Evolutionary conservation across 805 yeast species (phyloP).

Genomic region (Starmerella riodocensis): DNA sequence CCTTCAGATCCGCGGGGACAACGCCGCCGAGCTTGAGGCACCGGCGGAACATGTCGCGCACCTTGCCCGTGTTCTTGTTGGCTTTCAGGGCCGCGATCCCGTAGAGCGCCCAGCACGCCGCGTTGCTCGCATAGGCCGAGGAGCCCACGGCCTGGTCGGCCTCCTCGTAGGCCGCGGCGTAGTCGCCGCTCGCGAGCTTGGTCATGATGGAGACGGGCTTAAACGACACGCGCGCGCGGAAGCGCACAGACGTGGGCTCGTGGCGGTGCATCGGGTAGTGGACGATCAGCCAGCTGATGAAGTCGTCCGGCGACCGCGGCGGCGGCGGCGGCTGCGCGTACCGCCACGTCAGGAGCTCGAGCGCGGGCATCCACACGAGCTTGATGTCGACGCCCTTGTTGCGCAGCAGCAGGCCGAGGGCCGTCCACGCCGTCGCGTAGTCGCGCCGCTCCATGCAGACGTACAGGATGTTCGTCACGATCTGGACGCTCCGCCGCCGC

Average conservation of each 20-base stretch:
- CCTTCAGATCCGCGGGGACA: conserved; percentile 6
- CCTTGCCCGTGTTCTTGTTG: background rate
- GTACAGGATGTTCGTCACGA: conserved; percentile 7
- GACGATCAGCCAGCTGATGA: conserved; percentile 17
- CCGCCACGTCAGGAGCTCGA: conserved; percentile 16
- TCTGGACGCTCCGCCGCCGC: conserved; percentile 15
- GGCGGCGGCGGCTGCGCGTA: background rate
- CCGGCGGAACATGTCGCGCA: conserved; percentile 2
- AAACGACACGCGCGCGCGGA: too few relatives aligned
- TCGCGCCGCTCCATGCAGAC: conserved; percentile 11
- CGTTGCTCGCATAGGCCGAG: conserved; percentile 3
- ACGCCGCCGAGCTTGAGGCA: conserved; percentile 18
- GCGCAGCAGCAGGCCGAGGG: conserved; percentile 10
- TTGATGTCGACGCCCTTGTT: conserved; percentile 8
- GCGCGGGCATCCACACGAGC: conserved; percentile 16
- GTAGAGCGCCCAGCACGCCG: conserved; percentile 16
- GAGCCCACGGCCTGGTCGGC: conserved; percentile 10
- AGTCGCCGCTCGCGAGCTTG: conserved; percentile 2
- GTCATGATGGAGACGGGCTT: conserved; percentile 9
- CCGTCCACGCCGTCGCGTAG: conserved; percentile 12
- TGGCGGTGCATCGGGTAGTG: conserved; percentile 10
- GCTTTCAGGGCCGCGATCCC: conserved; percentile 10
- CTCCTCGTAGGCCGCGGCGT: conserved; percentile 7
- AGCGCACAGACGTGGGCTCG: conserved; percentile 4
- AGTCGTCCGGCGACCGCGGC: conserved; percentile 1